Evolutionary conservation across 495 filamentous ascomycete species (phyloP), one percentile per base, ranked within the genome.

Genomic region (Choiromyces venosus): DNA sequence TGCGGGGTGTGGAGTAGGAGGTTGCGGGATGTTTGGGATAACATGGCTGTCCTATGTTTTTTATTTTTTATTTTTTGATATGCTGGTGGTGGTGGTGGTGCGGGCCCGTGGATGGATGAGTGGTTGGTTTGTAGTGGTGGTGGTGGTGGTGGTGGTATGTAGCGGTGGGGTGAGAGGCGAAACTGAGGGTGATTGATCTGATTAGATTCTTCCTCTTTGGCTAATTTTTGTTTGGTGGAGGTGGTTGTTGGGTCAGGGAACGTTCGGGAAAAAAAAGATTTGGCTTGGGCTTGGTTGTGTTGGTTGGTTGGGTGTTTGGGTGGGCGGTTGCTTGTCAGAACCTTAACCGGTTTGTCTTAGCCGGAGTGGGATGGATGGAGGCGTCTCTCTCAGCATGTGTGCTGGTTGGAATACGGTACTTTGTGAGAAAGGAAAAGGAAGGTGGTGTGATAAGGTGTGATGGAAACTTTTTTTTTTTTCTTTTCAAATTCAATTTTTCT

Each of bases 151-250:
- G 73, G 36, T 37, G 37, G 68, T n/a, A n/a, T n/a, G n/a, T n/a
- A n/a, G n/a, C 10, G 56, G 36, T 68, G 40, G 68, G 44, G 69
- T 66, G 37, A 33, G 68, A 35, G 33, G 40, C 36, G 68, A 25
- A 67, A 12, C 66, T 39, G 35, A 38, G 19, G 19, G 37, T 18
- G 69, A 77, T 77, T 40, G 37, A 77, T 77, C 74, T 61, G 75
- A 77, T 77, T 76, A 77, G 75, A 77, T 77, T 76, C 35, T 1
- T 40, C 18, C n/a, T n/a, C n/a, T n/a, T n/a, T n/a, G n/a, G n/a
- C n/a, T n/a, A n/a, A n/a, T 40, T 40, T 40, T 12, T 40, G 25
- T 61, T 21, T 21, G 39, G 35, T 37, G 69, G 44, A 75, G 72
- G 73, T 76, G n/a, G n/a, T n/a, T n/a, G 14, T 40, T 40, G 39